Conservation (phyloP, 2,329 filamentous ascomycete genomes). For the Aureobasidium sp. region DNA sequence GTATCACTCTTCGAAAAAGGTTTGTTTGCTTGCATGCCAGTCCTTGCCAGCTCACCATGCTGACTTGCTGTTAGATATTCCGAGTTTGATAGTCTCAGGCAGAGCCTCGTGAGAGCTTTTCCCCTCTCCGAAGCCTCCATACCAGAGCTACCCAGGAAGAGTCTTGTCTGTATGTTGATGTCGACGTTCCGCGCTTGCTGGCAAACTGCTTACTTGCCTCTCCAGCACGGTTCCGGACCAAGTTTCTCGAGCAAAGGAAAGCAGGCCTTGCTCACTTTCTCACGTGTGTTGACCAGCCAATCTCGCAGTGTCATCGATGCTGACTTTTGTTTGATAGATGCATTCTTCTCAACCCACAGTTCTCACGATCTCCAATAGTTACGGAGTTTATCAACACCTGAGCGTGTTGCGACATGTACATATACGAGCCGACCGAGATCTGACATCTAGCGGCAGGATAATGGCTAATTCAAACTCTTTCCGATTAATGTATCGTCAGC, state of each 20-base stretch:
- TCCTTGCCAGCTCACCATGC: background rate
- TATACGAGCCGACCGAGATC: background rate
- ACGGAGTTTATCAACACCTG: constrained; percentile 66
- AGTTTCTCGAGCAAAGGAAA: constrained; percentile 78
- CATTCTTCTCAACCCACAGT: constrained; percentile 86
- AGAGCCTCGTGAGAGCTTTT: constrained; percentile 69
- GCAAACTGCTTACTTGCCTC: background rate
- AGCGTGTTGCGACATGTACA: background rate
- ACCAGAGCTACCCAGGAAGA: constrained; percentile 86
- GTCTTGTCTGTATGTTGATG: constrained; percentile 62
- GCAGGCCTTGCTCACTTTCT: constrained; percentile 85
- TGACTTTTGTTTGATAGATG: constrained; percentile 51
- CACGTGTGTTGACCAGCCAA: constrained; percentile 55
- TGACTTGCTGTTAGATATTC: constrained; percentile 57
- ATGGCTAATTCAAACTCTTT: background rate
- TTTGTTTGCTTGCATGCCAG: constrained; percentile 22
- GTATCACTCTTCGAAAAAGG: constrained; percentile 43
- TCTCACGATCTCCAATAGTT: constrained; percentile 80
- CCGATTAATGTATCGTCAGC: background rate
- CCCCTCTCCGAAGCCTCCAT: constrained; percentile 79
- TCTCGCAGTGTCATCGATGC: background rate
- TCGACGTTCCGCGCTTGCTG: background rate
- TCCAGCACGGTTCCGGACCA: constrained; percentile 61
- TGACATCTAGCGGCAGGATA: background rate
- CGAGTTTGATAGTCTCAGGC: constrained; percentile 80